These are phyloP conservation scores for Polysphondylium violaceum DNA, from an alignment of 78 protist species.

Conservation along the genomic window DNA sequence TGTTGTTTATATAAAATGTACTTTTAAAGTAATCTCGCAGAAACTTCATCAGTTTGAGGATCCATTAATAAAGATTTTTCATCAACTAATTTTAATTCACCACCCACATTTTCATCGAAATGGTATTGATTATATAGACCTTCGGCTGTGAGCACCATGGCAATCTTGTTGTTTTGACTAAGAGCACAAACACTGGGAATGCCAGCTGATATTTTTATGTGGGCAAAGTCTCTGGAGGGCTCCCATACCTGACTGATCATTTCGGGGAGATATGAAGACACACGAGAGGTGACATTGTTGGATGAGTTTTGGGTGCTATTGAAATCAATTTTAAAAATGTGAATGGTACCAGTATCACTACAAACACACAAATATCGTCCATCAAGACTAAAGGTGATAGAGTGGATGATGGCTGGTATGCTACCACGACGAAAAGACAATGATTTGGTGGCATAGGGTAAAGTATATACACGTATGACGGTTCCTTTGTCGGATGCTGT, in stretches of 20 bases:
- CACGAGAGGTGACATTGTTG: not conserved
- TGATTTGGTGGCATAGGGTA: conserved; percentile 74
- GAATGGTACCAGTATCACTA: conserved; percentile 83
- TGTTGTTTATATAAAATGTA: no score
- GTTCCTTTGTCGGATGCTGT: conserved; percentile 86
- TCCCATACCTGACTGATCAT: conserved; percentile 75
- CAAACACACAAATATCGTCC: conserved; percentile 64
- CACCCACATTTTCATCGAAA: conserved; percentile 79
- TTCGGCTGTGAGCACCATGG: conserved; percentile 75
- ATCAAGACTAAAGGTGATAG: conserved; percentile 64
- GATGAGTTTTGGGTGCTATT: not conserved
- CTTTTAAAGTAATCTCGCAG: conserved; percentile 14
- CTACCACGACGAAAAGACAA: conserved; percentile 80
- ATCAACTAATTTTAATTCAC: conserved; percentile 71
- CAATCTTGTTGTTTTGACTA: conserved; percentile 45
- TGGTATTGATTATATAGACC: conserved; percentile 64
- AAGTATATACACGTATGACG: conserved; percentile 81
- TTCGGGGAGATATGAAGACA: conserved; percentile 58
- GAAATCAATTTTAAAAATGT: conserved; percentile 79
- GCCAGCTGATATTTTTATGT: conserved; percentile 65
- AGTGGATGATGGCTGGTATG: conserved; percentile 78
- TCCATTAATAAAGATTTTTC: conserved; percentile 56
- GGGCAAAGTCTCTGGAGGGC: conserved; percentile 77
- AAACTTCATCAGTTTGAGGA: conserved; percentile 20
- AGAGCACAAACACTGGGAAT: conserved; percentile 72